Evolutionary conservation across 179 eudicot species (phyloP).

Genomic region (Dionaea muscipula): DNA sequence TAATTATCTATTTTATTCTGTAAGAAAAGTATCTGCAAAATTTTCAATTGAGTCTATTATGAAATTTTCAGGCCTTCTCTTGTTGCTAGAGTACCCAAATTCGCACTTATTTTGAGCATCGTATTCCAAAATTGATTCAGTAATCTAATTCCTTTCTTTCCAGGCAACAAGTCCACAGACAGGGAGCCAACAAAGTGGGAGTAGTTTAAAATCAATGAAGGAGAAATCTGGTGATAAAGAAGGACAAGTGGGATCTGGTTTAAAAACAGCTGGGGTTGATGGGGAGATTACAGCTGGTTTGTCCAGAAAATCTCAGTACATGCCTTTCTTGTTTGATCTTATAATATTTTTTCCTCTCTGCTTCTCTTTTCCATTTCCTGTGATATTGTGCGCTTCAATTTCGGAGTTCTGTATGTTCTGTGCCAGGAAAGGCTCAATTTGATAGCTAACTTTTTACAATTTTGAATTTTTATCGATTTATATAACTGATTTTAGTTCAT

Average conservation of each 20-base stretch:
- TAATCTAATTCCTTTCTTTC: not conserved
- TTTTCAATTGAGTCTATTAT: too few species aligned
- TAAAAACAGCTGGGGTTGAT: constrained; percentile 83
- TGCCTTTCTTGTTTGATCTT: not conserved
- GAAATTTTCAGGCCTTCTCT: too few species aligned
- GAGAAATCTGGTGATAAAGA: constrained; percentile 77
- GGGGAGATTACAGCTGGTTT: constrained; percentile 96
- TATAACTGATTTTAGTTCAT: too few species aligned
- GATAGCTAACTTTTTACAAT: too few species aligned
- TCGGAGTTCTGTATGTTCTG: too few species aligned
- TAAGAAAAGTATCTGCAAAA: too few species aligned
- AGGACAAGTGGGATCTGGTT: constrained; percentile 63
- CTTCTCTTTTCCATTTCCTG: not conserved
- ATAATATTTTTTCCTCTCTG: not conserved
- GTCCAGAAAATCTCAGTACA: not conserved
- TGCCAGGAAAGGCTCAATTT: too few species aligned
- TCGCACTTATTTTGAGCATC: too few species aligned
- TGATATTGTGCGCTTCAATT: not conserved
- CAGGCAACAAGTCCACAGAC: constrained; percentile 97
- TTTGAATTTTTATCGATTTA: too few species aligned
- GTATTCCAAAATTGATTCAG: too few species aligned
- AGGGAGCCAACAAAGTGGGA: constrained; percentile 63
- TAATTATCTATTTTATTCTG: too few species aligned
- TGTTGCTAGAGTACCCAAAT: too few species aligned
- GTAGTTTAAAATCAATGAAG: constrained; percentile 79